A percentile compares a stretch with the other conserved stretches of the same genome.
phyloP scores from a whole-genome alignment of 2,329 filamentous ascomycete genomes.

The Neophaeococcomyces aloes region DNA sequence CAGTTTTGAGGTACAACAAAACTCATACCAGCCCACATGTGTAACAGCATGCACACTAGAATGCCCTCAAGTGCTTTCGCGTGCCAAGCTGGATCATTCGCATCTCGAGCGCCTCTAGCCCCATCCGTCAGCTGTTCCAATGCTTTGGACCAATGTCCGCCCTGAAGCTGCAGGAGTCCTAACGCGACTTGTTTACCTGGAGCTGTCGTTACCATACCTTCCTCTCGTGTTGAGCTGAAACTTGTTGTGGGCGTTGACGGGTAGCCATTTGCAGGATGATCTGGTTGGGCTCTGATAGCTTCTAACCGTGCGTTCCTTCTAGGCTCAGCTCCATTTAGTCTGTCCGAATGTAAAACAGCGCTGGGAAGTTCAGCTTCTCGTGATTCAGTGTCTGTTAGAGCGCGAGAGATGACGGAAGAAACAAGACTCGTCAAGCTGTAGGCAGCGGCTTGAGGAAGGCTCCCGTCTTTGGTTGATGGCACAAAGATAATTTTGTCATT shows the following conservation, averaged over 20 bases:
- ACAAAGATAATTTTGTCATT: too few relatives aligned
- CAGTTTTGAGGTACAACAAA: constrained; percentile 39
- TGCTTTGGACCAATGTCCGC: constrained; percentile 82
- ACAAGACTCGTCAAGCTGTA: too few relatives aligned
- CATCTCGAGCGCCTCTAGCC: constrained; percentile 61
- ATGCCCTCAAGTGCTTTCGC: constrained; percentile 88
- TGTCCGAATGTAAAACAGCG: background rate
- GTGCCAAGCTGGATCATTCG: constrained; percentile 94
- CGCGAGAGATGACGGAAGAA: background rate
- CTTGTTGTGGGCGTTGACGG: background rate
- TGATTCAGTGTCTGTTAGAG: background rate
- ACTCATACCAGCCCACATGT: constrained; percentile 73
- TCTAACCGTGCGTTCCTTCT: background rate
- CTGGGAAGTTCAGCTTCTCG: background rate
- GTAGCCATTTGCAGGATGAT: background rate
- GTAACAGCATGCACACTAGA: constrained; percentile 67
- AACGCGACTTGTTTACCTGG: background rate
- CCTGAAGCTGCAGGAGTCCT: constrained; percentile 47
- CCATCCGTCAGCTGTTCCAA: constrained; percentile 73
- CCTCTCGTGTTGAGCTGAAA: background rate
- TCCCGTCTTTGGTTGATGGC: too few relatives aligned
- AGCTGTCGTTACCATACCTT: background rate
- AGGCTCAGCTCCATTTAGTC: background rate
- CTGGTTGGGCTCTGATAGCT: background rate
- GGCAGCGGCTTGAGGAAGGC: too few relatives aligned